Percentiles rank a stretch among this genome's conserved stretches.
Conservation (phyloP, 148 eudicot species). For the Chenopodium formosanum region DNA sequence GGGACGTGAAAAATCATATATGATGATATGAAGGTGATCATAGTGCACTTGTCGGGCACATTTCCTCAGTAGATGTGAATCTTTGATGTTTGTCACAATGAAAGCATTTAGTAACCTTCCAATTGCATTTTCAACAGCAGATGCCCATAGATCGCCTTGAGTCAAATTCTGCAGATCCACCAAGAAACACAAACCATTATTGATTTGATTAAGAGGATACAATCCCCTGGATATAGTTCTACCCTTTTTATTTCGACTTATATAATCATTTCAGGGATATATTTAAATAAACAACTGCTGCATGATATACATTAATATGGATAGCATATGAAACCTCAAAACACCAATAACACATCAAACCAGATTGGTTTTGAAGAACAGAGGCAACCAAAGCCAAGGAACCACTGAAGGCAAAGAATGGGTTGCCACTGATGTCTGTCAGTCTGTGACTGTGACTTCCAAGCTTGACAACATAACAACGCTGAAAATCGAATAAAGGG, state of each 20-base stretch:
- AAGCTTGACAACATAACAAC: neutral
- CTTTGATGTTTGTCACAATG: conserved; percentile 84
- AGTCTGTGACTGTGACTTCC: neutral
- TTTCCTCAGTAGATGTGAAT: conserved; percentile 60
- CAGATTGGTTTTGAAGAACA: neutral
- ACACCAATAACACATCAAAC: neutral
- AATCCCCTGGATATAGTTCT: neutral
- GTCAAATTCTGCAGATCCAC: conserved; percentile 57
- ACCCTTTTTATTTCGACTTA: neutral
- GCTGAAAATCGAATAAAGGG: neutral
- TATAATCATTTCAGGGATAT: no score
- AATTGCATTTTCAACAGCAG: conserved; percentile 83
- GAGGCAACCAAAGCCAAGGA: neutral
- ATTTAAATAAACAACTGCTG: neutral
- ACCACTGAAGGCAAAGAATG: neutral
- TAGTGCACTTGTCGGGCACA: conserved; percentile 78
- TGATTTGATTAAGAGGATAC: neutral
- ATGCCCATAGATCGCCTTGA: conserved; percentile 68
- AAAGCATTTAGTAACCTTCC: conserved; percentile 80
- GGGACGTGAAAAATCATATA: conserved; percentile 74
- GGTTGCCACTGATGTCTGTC: neutral
- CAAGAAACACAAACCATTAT: neutral
- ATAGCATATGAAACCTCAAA: no score
- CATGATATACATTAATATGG: neutral
- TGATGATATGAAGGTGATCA: conserved; percentile 58